phyloP scores from a whole-genome alignment of 352 stramenopile genomes.

The Pythium vanterpoolii region DNA sequence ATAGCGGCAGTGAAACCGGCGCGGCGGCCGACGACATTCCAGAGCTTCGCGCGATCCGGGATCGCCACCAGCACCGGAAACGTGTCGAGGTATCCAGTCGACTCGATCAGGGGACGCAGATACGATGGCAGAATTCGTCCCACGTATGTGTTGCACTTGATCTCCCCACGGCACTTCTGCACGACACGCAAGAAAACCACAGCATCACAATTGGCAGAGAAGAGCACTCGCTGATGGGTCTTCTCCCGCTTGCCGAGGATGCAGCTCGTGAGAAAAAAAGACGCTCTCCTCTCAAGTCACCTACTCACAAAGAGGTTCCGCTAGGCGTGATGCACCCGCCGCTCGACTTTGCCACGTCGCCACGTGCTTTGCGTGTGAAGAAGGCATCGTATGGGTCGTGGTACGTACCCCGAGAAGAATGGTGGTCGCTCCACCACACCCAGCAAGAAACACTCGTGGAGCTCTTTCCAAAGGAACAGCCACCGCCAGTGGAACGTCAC shows the following conservation, averaged over 20 bases:
- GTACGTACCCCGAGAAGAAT: constrained; percentile 53
- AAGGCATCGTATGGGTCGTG: constrained; percentile 46
- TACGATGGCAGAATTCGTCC: constrained; percentile 49
- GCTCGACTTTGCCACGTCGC: neutral
- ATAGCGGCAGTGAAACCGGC: constrained; percentile 8
- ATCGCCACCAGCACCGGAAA: constrained; percentile 6
- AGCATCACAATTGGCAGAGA: neutral
- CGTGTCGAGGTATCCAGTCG: neutral
- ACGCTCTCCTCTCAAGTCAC: neutral
- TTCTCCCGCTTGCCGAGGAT: constrained; percentile 13
- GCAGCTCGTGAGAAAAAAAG: neutral
- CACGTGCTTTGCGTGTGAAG: constrained; percentile 9
- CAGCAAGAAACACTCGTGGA: constrained; percentile 34
- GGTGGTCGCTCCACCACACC: constrained; percentile 41
- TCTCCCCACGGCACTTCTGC: constrained; percentile 19
- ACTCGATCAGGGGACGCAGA: constrained; percentile 11
- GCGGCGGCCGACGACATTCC: constrained; percentile 20
- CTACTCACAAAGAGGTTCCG: neutral
- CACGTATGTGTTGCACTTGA: constrained; percentile 38
- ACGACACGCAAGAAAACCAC: neutral
- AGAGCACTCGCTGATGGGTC: neutral
- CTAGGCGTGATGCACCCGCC: neutral
- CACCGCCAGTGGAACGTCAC: neutral
- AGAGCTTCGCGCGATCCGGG: constrained; percentile 28
- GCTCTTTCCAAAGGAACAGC: constrained; percentile 18